Conservation (phyloP, 2,329 filamentous ascomycete genomes). For the Boeremia exigua region DNA sequence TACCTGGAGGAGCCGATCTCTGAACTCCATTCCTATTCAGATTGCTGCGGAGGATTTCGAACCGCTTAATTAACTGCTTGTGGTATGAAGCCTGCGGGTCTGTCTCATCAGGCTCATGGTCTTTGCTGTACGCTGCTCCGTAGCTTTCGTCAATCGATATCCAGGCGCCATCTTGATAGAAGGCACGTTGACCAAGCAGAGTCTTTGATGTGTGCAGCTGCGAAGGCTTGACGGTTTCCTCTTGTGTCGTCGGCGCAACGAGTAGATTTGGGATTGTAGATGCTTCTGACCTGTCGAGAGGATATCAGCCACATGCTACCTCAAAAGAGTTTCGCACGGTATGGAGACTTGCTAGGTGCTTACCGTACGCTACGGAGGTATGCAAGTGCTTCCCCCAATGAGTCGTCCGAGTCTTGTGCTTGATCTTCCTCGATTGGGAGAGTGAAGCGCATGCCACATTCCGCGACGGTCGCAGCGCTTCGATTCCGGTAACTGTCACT, state of each 20-base stretch:
- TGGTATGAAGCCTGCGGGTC: slow-evolving; percentile 71
- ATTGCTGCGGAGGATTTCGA: slow-evolving; percentile 66
- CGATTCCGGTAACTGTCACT: slow-evolving; percentile 10
- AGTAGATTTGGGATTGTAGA: slow-evolving; percentile 74
- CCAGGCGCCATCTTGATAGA: slow-evolving; percentile 81
- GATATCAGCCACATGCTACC: slow-evolving; percentile 20
- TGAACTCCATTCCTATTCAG: slow-evolving; percentile 64
- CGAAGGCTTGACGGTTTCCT: slow-evolving; percentile 20
- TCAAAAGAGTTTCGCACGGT: neutral
- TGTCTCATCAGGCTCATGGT: slow-evolving; percentile 14
- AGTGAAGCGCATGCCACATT: slow-evolving; percentile 38
- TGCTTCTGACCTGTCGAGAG: slow-evolving; percentile 71
- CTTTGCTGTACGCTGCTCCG: slow-evolving; percentile 17
- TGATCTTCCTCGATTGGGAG: slow-evolving; percentile 33
- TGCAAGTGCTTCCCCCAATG: slow-evolving; percentile 38
- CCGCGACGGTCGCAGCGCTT: slow-evolving; percentile 13
- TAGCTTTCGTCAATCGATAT: slow-evolving; percentile 57
- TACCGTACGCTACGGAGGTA: slow-evolving; percentile 47
- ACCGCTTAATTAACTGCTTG: slow-evolving; percentile 68
- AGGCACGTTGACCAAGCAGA: slow-evolving; percentile 61
- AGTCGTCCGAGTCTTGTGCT: slow-evolving; percentile 34
- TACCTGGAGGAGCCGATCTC: slow-evolving; percentile 49
- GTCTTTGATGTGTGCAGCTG: slow-evolving; percentile 55
- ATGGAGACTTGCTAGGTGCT: neutral
- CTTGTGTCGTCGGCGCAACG: slow-evolving; percentile 58